These are phyloP conservation scores for Hanseniaspora meyeri DNA, from an alignment of 805 yeast species.

Conservation along the genomic window DNA sequence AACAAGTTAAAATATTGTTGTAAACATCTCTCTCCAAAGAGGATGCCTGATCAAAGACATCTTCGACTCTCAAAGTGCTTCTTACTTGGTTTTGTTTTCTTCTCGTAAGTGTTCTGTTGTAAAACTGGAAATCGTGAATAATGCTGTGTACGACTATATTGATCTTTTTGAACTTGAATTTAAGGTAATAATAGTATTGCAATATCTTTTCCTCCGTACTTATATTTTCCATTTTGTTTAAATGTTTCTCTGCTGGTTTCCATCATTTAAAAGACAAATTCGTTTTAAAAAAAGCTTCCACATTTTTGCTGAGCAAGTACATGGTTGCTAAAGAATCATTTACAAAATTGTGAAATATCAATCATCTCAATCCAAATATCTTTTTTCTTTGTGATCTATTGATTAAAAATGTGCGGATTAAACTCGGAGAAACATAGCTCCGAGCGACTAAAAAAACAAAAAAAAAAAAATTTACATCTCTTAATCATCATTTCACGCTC, in stretches of 20 bases:
- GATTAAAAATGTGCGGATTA: background rate
- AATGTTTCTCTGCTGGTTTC: background rate
- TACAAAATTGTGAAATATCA: too few relatives aligned
- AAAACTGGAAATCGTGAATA: background rate
- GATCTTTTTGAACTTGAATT: background rate
- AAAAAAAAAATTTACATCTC: too few relatives aligned
- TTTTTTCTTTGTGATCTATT: background rate
- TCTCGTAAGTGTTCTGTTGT: slow-evolving; percentile 3
- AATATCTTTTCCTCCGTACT: background rate
- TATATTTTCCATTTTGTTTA: background rate
- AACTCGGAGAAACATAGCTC: too few relatives aligned
- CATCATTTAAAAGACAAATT: too few relatives aligned
- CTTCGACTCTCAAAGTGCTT: background rate
- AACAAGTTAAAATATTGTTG: background rate
- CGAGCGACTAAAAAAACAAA: too few relatives aligned
- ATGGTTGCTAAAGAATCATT: too few relatives aligned
- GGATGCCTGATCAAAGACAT: background rate
- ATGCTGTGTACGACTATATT: background rate
- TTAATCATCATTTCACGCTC: background rate
- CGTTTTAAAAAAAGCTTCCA: too few relatives aligned
- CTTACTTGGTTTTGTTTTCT: slow-evolving; percentile 2
- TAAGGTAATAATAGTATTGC: background rate
- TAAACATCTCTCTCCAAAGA: background rate
- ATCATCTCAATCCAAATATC: background rate
- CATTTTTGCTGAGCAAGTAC: too few relatives aligned